A percentile compares a stretch with the other conserved stretches of the same genome.
Conservation (phyloP, 2,329 filamentous ascomycete genomes). For the Biscogniauxia mediterranea region DNA sequence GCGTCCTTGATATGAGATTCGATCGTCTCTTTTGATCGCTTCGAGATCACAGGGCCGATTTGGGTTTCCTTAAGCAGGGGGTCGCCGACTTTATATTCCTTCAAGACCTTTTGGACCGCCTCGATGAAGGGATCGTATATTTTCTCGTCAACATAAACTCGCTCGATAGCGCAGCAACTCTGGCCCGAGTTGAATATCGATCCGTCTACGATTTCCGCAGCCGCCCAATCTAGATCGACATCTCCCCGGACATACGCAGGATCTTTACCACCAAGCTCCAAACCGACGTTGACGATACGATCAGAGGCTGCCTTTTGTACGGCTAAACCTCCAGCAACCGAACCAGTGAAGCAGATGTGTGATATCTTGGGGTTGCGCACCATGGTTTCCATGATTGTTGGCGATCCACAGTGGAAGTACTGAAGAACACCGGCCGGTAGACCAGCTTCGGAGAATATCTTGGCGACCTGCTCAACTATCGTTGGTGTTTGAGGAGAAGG, state of each 20-base stretch:
- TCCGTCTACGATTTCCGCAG: slow-evolving; percentile 91
- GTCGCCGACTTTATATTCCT: slow-evolving; percentile 83
- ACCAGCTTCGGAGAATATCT: slow-evolving; percentile 76
- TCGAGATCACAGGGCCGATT: slow-evolving; percentile 85
- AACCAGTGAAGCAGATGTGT: slow-evolving; percentile 90
- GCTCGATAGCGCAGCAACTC: slow-evolving; percentile 90
- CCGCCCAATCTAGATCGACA: slow-evolving; percentile 86
- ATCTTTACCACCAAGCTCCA: slow-evolving; percentile 94
- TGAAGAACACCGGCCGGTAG: slow-evolving; percentile 82
- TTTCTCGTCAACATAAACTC: slow-evolving; percentile 84
- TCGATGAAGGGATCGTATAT: slow-evolving; percentile 81
- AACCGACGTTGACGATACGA: slow-evolving; percentile 78
- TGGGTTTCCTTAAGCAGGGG: slow-evolving; percentile 77
- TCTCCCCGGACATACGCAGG: slow-evolving; percentile 85
- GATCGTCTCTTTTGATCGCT: slow-evolving; percentile 72
- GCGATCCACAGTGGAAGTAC: slow-evolving; percentile 86
- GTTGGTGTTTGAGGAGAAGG: slow-evolving; percentile 94
- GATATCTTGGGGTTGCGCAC: slow-evolving; percentile 74
- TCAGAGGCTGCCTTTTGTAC: slow-evolving; percentile 83
- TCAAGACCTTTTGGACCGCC: slow-evolving; percentile 76
- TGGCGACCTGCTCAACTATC: slow-evolving; percentile 77
- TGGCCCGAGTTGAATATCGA: slow-evolving; percentile 99
- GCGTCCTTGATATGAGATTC: slow-evolving; percentile 80
- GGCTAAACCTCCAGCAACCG: slow-evolving; percentile 80
- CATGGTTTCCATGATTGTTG: slow-evolving; percentile 71